phyloP scores from a whole-genome alignment of 2,329 filamentous ascomycete species.

The Parastagonospora avenae region DNA sequence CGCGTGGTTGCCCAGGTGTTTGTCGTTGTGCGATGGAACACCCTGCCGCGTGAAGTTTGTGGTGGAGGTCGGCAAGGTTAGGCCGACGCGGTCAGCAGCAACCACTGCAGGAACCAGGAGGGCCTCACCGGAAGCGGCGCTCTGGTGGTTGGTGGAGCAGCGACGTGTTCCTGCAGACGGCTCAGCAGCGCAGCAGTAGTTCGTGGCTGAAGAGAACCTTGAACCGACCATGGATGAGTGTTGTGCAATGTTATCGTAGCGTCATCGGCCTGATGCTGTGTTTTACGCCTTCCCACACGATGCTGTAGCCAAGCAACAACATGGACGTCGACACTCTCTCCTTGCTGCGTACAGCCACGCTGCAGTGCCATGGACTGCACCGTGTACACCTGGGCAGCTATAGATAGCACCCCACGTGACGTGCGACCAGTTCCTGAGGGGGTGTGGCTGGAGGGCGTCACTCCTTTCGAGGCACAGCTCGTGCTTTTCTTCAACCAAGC shows the following conservation, averaged over 20 bases:
- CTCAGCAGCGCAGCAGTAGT: not conserved
- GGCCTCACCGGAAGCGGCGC: not conserved
- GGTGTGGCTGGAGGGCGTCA: not conserved
- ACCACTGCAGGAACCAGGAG: constrained; percentile 20
- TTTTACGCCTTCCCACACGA: too few relatives aligned
- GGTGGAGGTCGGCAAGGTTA: constrained; percentile 16
- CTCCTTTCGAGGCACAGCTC: not conserved
- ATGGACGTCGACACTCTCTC: too few relatives aligned
- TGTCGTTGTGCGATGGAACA: not conserved
- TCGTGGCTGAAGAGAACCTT: constrained; percentile 1
- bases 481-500: not conserved
- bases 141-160: constrained; percentile 1
- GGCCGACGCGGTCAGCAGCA: constrained; percentile 20
- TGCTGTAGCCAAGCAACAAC: too few relatives aligned
- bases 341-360: too few relatives aligned
- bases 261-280: too few relatives aligned
- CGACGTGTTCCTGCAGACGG: constrained; percentile 10
- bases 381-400: too few relatives aligned
- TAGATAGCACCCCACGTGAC: too few relatives aligned
- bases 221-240: not conserved
- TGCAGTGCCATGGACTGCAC: too few relatives aligned
- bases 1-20: not conserved
- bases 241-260: too few relatives aligned
- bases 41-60: not conserved
- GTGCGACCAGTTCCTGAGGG: too few relatives aligned